These are phyloP conservation scores for Boletus albobrunnescens DNA, from an alignment of 1,284 basidiomycete genomes.

Conservation along the genomic window DNA sequence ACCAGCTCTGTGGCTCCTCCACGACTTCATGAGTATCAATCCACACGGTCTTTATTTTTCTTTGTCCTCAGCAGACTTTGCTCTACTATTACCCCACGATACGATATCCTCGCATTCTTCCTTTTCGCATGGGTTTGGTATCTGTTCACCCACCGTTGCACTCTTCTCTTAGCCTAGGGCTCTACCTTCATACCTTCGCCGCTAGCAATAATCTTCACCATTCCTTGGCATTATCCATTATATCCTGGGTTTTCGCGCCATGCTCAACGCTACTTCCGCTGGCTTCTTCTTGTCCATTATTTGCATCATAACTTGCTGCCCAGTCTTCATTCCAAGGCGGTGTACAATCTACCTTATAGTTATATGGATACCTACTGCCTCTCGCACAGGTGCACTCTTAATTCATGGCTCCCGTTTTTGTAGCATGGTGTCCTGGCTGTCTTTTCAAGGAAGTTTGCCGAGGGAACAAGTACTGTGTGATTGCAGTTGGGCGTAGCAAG, in stretches of 20 bases:
- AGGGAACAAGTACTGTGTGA: background rate
- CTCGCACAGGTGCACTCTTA: conserved; percentile 32
- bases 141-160: conserved; percentile 26
- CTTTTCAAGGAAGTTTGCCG: conserved; percentile 1
- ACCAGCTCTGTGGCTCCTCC: conserved; percentile 25
- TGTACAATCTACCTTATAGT: conserved; percentile 38
- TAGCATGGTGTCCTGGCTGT: conserved; percentile 21
- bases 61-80: conserved; percentile 18
- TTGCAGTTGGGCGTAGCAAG: background rate
- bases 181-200: conserved; percentile 31
- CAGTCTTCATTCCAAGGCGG: conserved; percentile 22
- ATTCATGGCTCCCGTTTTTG: conserved; percentile 25
- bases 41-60: conserved; percentile 13
- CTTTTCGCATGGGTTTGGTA: conserved; percentile 22
- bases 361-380: conserved; percentile 35
- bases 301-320: conserved; percentile 27
- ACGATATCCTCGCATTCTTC: conserved; percentile 29
- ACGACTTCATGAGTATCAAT: conserved; percentile 27
- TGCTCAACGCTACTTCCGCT: conserved; percentile 28
- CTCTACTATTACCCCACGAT: conserved; percentile 25
- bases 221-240: conserved; percentile 31
- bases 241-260: conserved; percentile 21
- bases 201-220: conserved; percentile 30
- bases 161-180: conserved; percentile 17
- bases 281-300: conserved; percentile 18